Evolutionary conservation across 305 asterid species (phyloP).

Genomic region (Fraxinus angustifolia): DNA sequence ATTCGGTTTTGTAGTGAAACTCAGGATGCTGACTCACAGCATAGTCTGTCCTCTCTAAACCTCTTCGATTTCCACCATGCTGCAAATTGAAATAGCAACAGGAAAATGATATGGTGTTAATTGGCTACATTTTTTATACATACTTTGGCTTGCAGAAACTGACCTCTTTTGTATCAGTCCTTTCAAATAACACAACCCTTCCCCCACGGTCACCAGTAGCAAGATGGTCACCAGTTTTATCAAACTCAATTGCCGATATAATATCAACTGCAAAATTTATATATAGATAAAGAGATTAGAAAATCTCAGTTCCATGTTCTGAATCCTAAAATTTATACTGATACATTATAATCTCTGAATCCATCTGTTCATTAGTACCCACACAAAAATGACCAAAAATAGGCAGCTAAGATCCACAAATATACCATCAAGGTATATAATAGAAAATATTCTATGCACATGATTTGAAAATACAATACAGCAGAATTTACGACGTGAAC

Average conservation of each 20-base stretch:
- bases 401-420: neutral
- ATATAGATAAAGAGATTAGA: constrained; percentile 19
- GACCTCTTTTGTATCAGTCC: constrained; percentile 89
- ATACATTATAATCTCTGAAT: neutral
- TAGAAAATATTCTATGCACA: neutral
- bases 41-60: constrained; percentile 73
- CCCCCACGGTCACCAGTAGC: constrained; percentile 99
- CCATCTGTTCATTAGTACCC: neutral
- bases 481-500: neutral
- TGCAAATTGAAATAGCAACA: constrained; percentile 30
- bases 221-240: constrained; percentile 91
- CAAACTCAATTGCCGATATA: constrained; percentile 93
- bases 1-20: constrained; percentile 92
- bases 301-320: constrained; percentile 8
- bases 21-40: constrained; percentile 81
- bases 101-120: neutral
- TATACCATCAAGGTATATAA: neutral
- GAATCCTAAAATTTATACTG: neutral
- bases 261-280: constrained; percentile 69
- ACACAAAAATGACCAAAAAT: neutral
- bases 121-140: constrained; percentile 14
- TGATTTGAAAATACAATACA: neutral
- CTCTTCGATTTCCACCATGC: constrained; percentile 82
- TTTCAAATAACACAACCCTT: constrained; percentile 93
- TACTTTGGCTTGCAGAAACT: constrained; percentile 13